Percentiles rank a stretch among this genome's conserved stretches.
Evolutionary conservation across 2,329 filamentous ascomycete species (phyloP).

Genomic region (Bipolaris gigantea): DNA sequence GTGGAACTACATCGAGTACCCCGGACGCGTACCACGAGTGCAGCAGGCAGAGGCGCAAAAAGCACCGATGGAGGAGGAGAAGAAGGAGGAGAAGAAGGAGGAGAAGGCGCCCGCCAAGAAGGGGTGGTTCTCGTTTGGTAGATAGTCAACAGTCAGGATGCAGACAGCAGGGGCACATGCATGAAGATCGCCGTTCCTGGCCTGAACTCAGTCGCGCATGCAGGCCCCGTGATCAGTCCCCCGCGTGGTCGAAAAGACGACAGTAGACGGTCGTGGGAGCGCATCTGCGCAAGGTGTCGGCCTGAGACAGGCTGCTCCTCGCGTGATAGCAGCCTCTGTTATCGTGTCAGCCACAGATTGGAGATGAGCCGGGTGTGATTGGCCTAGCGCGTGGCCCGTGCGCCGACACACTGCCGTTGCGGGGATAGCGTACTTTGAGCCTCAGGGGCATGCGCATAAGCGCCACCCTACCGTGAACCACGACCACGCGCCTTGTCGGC

Average conservation of each 20-base stretch:
- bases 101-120: slow-evolving; percentile 50
- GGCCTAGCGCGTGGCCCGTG: slow-evolving; percentile 13
- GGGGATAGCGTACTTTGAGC: slow-evolving; percentile 31
- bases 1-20: slow-evolving; percentile 97
- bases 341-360: slow-evolving; percentile 18
- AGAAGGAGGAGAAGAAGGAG: slow-evolving; percentile 44
- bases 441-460: slow-evolving; percentile 31
- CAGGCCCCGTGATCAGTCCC: background rate
- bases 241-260: background rate
- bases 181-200: slow-evolving; percentile 8
- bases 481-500: slow-evolving; percentile 28
- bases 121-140: slow-evolving; percentile 56
- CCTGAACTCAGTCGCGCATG: slow-evolving; percentile 1
- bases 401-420: slow-evolving; percentile 20
- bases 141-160: slow-evolving; percentile 31
- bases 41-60: slow-evolving; percentile 35
- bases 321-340: slow-evolving; percentile 16
- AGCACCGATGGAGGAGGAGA: slow-evolving; percentile 28
- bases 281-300: background rate
- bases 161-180: slow-evolving; percentile 1
- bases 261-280: background rate
- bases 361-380: slow-evolving; percentile 21
- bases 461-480: slow-evolving; percentile 25
- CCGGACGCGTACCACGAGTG: slow-evolving; percentile 56
- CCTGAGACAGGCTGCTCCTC: slow-evolving; percentile 10